These are phyloP conservation scores for Prinsepia uniflora DNA, from an alignment of 306 rosid species.

Conservation along the genomic window DNA sequence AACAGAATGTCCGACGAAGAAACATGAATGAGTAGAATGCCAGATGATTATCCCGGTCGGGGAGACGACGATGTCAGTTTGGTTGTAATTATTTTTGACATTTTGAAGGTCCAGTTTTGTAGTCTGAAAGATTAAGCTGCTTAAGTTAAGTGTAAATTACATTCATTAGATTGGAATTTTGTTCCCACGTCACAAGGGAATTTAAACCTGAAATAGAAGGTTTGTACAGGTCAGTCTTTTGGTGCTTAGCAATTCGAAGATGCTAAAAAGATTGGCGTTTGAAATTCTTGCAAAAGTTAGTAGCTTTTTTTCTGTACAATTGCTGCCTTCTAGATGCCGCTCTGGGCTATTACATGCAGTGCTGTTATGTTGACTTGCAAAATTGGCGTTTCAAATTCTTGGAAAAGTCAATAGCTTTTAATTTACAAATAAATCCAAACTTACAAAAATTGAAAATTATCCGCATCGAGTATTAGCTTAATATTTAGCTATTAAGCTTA, in stretches of 20 bases:
- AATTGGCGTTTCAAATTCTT: too few relatives aligned
- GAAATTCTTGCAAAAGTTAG: slow-evolving; percentile 14
- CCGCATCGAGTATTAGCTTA: too few relatives aligned
- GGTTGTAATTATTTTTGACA: slow-evolving; percentile 45
- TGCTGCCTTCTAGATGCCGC: slow-evolving; percentile 4
- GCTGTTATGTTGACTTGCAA: too few relatives aligned
- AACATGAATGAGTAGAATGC: slow-evolving; percentile 30
- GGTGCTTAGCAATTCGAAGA: slow-evolving; percentile 43
- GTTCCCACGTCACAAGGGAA: slow-evolving; percentile 40
- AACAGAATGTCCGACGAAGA: slow-evolving; percentile 68
- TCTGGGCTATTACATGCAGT: too few relatives aligned
- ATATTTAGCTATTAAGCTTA: too few relatives aligned
- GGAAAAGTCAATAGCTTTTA: too few relatives aligned
- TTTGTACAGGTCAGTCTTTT: slow-evolving; percentile 65
- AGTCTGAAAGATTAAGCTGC: slow-evolving; percentile 46
- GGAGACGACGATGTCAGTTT: slow-evolving; percentile 25
- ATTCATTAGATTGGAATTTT: slow-evolving; percentile 27
- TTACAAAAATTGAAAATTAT: too few relatives aligned
- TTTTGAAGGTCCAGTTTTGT: slow-evolving; percentile 61
- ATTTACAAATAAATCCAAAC: too few relatives aligned
- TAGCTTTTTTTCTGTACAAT: slow-evolving; percentile 21
- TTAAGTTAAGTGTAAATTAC: slow-evolving; percentile 67
- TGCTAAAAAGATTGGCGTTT: slow-evolving; percentile 32
- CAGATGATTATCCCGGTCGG: not conserved
- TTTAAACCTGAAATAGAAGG: slow-evolving; percentile 35